Percentiles rank a stretch among this genome's conserved stretches.
Evolutionary conservation across 1,284 basidiomycete species (phyloP).

Genomic region (Leccinum subrobustum): DNA sequence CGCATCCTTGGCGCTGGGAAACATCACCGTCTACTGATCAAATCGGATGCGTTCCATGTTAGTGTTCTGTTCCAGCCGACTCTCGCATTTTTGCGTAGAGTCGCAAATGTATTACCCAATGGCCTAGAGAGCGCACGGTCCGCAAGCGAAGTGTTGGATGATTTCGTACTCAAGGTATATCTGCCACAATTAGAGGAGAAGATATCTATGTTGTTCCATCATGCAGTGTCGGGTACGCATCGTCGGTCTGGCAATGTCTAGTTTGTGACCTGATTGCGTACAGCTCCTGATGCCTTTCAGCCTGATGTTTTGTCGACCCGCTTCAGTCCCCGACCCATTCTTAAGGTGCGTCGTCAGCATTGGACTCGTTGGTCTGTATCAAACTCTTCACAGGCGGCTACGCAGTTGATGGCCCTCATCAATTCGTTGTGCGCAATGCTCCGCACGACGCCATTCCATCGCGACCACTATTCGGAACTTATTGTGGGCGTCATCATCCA

Average conservation of each 20-base stretch:
- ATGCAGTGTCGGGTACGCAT: slow-evolving; percentile 74
- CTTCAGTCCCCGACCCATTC: slow-evolving; percentile 68
- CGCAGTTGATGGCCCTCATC: slow-evolving; percentile 85
- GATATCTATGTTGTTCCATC: slow-evolving; percentile 85
- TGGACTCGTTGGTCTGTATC: slow-evolving; percentile 4
- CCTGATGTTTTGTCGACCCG: slow-evolving; percentile 64
- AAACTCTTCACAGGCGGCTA: slow-evolving; percentile 59
- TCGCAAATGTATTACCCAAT: slow-evolving; percentile 70
- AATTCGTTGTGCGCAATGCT: slow-evolving; percentile 94
- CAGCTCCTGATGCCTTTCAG: slow-evolving; percentile 84
- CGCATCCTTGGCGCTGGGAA: slow-evolving; percentile 68
- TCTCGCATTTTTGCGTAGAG: slow-evolving; percentile 78
- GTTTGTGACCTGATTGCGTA: slow-evolving; percentile 9
- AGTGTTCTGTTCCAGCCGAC: slow-evolving; percentile 93
- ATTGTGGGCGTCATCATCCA: slow-evolving; percentile 96
- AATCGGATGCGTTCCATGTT: slow-evolving; percentile 94
- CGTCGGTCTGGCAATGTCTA: not conserved
- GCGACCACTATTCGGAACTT: slow-evolving; percentile 81
- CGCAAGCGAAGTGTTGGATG: slow-evolving; percentile 81
- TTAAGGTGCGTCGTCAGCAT: slow-evolving; percentile 59
- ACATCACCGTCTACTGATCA: slow-evolving; percentile 84
- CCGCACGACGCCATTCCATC: slow-evolving; percentile 91
- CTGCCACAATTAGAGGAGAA: slow-evolving; percentile 95
- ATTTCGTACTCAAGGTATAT: slow-evolving; percentile 93
- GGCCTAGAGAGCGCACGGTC: slow-evolving; percentile 70